Conservation (phyloP, 768 basidiomycete species). For the Agaricus blazei region DNA sequence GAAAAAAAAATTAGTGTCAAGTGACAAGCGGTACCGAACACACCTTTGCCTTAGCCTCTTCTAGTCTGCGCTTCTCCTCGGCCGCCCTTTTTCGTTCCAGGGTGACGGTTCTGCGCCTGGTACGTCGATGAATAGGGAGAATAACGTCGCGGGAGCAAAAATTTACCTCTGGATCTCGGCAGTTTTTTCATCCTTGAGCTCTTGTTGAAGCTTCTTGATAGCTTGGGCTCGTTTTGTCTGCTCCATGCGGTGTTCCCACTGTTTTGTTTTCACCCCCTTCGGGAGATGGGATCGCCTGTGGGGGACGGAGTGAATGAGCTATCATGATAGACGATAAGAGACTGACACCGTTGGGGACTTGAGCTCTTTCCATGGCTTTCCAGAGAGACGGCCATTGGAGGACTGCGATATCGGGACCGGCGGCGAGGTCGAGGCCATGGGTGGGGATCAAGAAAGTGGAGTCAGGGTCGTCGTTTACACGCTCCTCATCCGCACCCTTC, state of each 20-base stretch:
- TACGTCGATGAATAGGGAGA: slow-evolving; percentile 5
- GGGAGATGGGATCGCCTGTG: slow-evolving; percentile 66
- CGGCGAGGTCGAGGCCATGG: slow-evolving; percentile 10
- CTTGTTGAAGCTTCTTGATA: slow-evolving; percentile 66
- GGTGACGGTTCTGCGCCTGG: slow-evolving; percentile 63
- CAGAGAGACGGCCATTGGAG: slow-evolving; percentile 60
- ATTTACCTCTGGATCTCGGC: slow-evolving; percentile 58
- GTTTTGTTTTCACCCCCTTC: slow-evolving; percentile 57
- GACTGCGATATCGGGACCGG: slow-evolving; percentile 45
- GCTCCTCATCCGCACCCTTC: background rate
- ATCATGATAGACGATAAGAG: background rate
- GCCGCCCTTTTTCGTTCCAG: slow-evolving; percentile 65
- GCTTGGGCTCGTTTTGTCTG: slow-evolving; percentile 61
- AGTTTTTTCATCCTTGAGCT: slow-evolving; percentile 73
- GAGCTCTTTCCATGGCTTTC: slow-evolving; percentile 60
- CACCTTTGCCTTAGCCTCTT: slow-evolving; percentile 64
- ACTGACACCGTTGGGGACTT: slow-evolving; percentile 50
- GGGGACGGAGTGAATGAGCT: slow-evolving; percentile 9
- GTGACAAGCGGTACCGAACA: slow-evolving; percentile 11
- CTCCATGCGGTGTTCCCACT: slow-evolving; percentile 66
- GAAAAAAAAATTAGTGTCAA: background rate
- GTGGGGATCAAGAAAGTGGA: background rate
- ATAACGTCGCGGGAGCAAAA: background rate
- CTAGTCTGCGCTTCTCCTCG: slow-evolving; percentile 65
- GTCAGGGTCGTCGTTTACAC: slow-evolving; percentile 1